Conservation (phyloP, 148 eudicot species). For the Persicaria maculosa region DNA sequence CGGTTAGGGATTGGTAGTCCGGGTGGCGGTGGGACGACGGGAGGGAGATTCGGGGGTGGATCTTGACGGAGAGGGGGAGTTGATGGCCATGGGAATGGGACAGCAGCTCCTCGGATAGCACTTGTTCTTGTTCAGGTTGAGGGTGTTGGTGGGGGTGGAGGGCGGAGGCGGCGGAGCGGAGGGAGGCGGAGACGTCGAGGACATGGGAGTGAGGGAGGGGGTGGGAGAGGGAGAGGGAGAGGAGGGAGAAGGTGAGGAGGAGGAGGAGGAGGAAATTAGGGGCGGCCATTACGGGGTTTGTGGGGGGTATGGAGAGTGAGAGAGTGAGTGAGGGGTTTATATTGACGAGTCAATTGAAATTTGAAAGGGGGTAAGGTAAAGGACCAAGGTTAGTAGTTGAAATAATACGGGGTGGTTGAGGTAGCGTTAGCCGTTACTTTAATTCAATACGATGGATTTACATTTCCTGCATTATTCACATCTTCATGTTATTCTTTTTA, state of each 20-base stretch:
- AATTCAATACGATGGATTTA: too few relatives aligned
- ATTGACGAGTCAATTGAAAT: background rate
- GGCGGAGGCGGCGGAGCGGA: constrained; percentile 29
- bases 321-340: background rate
- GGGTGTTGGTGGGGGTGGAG: constrained; percentile 19
- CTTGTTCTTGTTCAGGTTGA: background rate
- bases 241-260: background rate
- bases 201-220: background rate
- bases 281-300: background rate
- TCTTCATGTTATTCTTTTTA: too few relatives aligned
- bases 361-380: too few relatives aligned
- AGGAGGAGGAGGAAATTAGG: background rate
- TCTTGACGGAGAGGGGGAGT: constrained; percentile 17
- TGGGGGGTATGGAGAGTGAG: background rate
- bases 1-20: constrained; percentile 41
- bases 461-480: too few relatives aligned
- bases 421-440: too few relatives aligned
- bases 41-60: constrained; percentile 49
- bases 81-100: background rate
- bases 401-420: too few relatives aligned
- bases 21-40: constrained; percentile 14
- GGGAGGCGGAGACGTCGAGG: constrained; percentile 43
- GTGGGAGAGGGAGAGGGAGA: constrained; percentile 1
- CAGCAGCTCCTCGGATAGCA: background rate
- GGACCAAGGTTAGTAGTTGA: too few relatives aligned